These are phyloP conservation scores for Hirschioporus abietinus DNA, from an alignment of 768 basidiomycete genomes.

Conservation along the genomic window DNA sequence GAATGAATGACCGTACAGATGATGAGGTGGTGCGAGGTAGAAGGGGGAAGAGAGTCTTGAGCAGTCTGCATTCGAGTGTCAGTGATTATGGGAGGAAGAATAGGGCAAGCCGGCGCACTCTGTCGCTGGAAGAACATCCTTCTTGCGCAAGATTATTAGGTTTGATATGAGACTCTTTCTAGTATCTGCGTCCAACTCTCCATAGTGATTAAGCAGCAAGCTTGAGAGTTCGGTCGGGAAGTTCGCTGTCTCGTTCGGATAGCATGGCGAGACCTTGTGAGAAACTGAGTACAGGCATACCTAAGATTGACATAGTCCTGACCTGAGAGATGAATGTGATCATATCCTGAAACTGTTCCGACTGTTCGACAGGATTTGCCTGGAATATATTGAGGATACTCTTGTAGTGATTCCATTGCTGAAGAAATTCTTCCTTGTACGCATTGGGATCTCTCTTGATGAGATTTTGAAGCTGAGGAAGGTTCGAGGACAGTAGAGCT, in stretches of 20 bases:
- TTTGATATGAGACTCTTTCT: constrained; percentile 85
- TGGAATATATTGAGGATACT: constrained; percentile 82
- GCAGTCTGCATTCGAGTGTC: constrained; percentile 46
- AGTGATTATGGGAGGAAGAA: constrained; percentile 7
- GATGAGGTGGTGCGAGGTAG: constrained; percentile 91
- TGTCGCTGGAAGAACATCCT: constrained; percentile 86
- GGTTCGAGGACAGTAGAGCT: constrained; percentile 77
- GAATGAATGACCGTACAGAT: constrained; percentile 76
- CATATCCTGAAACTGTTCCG: constrained; percentile 79
- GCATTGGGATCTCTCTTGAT: constrained; percentile 89
- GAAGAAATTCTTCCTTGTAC: constrained; percentile 93
- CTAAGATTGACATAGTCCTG: constrained; percentile 7
- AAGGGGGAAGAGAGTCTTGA: constrained; percentile 89
- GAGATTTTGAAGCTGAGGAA: constrained; percentile 93
- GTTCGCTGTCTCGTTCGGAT: constrained; percentile 83
- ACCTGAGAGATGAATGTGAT: constrained; percentile 90
- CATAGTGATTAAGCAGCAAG: constrained; percentile 76
- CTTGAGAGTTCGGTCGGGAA: constrained; percentile 78
- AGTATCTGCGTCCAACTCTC: constrained; percentile 70
- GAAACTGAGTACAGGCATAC: not conserved
- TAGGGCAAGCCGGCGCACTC: constrained; percentile 51
- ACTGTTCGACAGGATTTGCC: constrained; percentile 79
- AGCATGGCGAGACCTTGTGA: constrained; percentile 79
- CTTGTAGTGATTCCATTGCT: constrained; percentile 95
- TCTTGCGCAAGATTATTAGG: constrained; percentile 89